These are phyloP conservation scores for Talaromyces proteolyticus DNA, from an alignment of 495 filamentous ascomycete genomes.

Conservation along the genomic window DNA sequence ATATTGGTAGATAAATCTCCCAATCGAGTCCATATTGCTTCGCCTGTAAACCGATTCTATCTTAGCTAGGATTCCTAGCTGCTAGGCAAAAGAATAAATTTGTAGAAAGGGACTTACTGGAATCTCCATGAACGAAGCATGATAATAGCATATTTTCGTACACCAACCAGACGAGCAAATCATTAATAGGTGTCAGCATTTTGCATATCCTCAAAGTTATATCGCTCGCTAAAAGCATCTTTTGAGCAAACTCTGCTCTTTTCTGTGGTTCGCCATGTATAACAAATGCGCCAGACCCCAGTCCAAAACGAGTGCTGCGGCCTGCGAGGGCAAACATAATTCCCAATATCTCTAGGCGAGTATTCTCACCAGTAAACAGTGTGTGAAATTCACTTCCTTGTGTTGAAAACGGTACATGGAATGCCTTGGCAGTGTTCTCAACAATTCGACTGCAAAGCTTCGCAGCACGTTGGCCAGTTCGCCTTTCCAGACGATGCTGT, in stretches of 20 bases:
- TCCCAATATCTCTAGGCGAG: constrained; percentile 26
- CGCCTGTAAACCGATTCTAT: constrained; percentile 11
- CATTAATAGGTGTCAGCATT: constrained; percentile 23
- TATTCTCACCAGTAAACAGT: constrained; percentile 15
- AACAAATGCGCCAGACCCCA: constrained; percentile 11
- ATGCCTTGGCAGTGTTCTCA: constrained; percentile 18
- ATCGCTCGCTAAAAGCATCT: constrained; percentile 22
- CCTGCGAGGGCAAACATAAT: constrained; percentile 22
- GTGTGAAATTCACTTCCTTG: constrained; percentile 16
- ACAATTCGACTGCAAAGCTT: constrained; percentile 10
- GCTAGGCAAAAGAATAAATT: too few species aligned
- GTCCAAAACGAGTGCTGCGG: constrained; percentile 17
- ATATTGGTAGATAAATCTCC: constrained; percentile 29
- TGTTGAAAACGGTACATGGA: constrained; percentile 11
- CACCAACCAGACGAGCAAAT: constrained; percentile 24
- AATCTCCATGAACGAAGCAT: constrained; percentile 16
- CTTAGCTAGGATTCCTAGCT: not conserved
- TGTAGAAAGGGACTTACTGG: constrained; percentile 15
- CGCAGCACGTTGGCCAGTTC: not conserved
- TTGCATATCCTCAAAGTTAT: constrained; percentile 21
- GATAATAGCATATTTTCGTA: constrained; percentile 23
- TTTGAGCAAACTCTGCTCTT: constrained; percentile 15
- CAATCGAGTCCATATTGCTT: constrained; percentile 20
- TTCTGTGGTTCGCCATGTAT: not conserved
- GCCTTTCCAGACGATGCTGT: constrained; percentile 8